Evolutionary conservation across 305 asterid species (phyloP).

Genomic region (Solanum hybrid): DNA sequence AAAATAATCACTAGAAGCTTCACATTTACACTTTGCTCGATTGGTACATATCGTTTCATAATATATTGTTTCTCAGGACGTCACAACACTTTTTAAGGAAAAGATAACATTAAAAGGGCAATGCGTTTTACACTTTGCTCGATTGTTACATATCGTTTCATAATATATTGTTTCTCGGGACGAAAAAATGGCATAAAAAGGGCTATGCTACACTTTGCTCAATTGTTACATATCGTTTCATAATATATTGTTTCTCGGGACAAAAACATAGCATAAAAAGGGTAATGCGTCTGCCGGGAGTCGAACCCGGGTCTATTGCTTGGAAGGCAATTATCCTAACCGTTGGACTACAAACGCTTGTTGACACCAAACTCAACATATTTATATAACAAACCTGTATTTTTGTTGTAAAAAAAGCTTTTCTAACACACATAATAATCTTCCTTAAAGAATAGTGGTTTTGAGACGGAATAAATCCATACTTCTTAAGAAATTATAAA

Average conservation of each 20-base stretch:
- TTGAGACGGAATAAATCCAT: not conserved
- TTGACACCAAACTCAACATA: no score
- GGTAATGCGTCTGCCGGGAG: slow-evolving; percentile 54
- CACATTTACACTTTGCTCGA: not conserved
- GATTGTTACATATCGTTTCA: not conserved
- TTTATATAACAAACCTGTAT: no score
- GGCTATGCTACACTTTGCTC: no score
- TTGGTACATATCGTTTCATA: not conserved
- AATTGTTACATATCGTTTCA: no score
- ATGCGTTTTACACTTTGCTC: no score
- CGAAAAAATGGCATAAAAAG: not conserved
- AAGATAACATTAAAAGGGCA: no score
- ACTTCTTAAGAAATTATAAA: no score
- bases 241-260: no score
- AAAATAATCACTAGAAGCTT: not conserved
- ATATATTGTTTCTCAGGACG: no score
- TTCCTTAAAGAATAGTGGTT: not conserved
- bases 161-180: no score
- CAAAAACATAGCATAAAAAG: no score
- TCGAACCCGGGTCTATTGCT: slow-evolving; percentile 67
- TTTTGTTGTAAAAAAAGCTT: not conserved
- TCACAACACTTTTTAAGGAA: no score
- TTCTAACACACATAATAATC: not conserved
- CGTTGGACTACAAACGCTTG: slow-evolving; percentile 97
- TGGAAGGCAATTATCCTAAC: slow-evolving; percentile 98